Evolutionary conservation across 1,284 basidiomycete genomes (phyloP).

Genomic region (Ganoderma lingzhi): DNA sequence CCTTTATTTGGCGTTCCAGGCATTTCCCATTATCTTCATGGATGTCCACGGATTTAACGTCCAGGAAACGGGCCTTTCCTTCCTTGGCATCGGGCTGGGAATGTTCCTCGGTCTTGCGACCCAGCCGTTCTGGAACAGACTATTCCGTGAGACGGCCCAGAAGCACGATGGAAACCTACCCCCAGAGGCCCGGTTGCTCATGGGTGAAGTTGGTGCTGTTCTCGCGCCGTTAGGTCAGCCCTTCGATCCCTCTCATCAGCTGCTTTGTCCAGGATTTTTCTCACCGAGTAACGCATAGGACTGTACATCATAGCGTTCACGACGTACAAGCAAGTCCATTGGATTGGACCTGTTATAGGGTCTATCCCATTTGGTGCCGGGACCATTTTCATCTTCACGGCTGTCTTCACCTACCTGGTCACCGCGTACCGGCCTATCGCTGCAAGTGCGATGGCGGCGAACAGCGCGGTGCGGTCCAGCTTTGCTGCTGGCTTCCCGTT

Average conservation of each 20-base stretch:
- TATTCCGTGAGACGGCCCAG: constrained; percentile 41
- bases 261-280: background rate
- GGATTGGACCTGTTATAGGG: constrained; percentile 76
- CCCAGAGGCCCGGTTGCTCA: constrained; percentile 73
- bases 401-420: constrained; percentile 77
- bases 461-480: constrained; percentile 68
- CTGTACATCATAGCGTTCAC: constrained; percentile 82
- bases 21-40: constrained; percentile 77
- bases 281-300: constrained; percentile 41
- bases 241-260: too few relatives aligned
- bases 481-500: constrained; percentile 81
- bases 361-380: constrained; percentile 69
- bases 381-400: constrained; percentile 68
- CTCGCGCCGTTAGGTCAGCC: constrained; percentile 60
- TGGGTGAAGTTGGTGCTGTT: constrained; percentile 75
- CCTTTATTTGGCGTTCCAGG: constrained; percentile 78
- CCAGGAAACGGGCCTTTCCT: constrained; percentile 70
- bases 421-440: constrained; percentile 82
- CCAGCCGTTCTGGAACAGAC: constrained; percentile 72
- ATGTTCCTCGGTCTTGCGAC: constrained; percentile 62
- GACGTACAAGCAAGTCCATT: constrained; percentile 70
- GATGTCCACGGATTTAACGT: constrained; percentile 65
- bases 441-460: constrained; percentile 80
- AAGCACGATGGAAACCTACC: constrained; percentile 60
- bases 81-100: constrained; percentile 78